phyloP scores from a whole-genome alignment of 352 stramenopile species.

The Phytophthora ohioensis region DNA sequence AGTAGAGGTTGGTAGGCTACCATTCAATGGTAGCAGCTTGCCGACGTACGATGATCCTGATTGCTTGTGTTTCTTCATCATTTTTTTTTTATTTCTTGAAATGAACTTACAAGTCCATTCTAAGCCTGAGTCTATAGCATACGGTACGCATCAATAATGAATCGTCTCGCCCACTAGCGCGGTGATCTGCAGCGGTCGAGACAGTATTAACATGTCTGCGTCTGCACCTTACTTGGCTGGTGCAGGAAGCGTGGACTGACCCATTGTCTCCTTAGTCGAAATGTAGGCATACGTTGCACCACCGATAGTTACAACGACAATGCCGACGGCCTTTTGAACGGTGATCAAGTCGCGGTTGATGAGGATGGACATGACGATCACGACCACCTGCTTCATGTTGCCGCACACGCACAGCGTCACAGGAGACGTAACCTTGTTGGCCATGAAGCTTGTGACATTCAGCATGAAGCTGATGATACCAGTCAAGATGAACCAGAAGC shows the following conservation, averaged over 20 bases:
- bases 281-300: conserved; percentile 81
- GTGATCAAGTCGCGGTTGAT: conserved; percentile 82
- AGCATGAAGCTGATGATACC: conserved; percentile 93
- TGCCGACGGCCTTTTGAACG: conserved; percentile 73
- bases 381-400: conserved; percentile 95
- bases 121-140: conserved; percentile 35
- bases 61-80: conserved; percentile 25
- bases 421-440: conserved; percentile 95
- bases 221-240: conserved; percentile 40
- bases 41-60: conserved; percentile 2
- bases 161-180: conserved; percentile 2
- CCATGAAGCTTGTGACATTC: conserved; percentile 95
- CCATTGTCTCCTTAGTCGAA: conserved; percentile 78
- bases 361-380: conserved; percentile 83
- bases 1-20: conserved; percentile 12
- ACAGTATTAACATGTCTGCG: conserved; percentile 32
- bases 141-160: conserved; percentile 28
- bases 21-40: neutral
- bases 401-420: conserved; percentile 94
- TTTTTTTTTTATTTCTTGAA: conserved; percentile 20
- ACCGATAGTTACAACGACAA: conserved; percentile 72
- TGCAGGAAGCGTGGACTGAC: conserved; percentile 46
- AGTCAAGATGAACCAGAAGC: conserved; percentile 86
- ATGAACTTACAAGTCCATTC: conserved; percentile 29
- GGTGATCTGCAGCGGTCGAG: conserved; percentile 15